A percentile compares a stretch with the other conserved stretches of the same genome.
These are phyloP conservation scores for Pugionium cornutum DNA, from an alignment of 345 rosid genomes.

Conservation along the genomic window DNA sequence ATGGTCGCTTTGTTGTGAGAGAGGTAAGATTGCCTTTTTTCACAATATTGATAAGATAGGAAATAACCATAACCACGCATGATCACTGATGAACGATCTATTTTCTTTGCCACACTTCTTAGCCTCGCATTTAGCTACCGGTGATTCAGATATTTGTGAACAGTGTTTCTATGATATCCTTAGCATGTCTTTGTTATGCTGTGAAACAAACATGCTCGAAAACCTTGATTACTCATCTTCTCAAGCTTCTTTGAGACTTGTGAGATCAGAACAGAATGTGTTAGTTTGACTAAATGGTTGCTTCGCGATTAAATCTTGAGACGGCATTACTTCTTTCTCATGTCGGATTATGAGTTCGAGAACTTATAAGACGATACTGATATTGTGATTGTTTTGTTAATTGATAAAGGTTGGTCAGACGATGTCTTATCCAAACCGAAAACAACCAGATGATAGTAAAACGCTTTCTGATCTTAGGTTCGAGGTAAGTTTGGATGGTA, in stretches of 20 bases:
- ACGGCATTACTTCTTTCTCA: constrained; percentile 3
- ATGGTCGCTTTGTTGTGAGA: constrained; percentile 70
- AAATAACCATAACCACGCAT: not conserved
- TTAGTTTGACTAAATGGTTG: constrained; percentile 14
- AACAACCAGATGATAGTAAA: constrained; percentile 70
- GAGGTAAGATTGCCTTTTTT: constrained; percentile 49
- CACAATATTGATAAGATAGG: constrained; percentile 3
- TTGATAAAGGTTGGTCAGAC: constrained; percentile 77
- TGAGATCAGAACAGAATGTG: not conserved
- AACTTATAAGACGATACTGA: constrained; percentile 21
- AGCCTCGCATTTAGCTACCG: not conserved
- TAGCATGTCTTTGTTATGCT: constrained; percentile 5
- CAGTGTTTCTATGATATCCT: not conserved
- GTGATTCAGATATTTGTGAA: not conserved
- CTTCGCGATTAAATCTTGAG: constrained; percentile 1
- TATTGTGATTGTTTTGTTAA: constrained; percentile 18
- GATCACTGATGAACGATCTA: not conserved
- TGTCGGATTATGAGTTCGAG: constrained; percentile 6
- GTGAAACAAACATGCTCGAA: not conserved
- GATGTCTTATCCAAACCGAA: constrained; percentile 62
- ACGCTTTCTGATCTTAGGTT: constrained; percentile 76
- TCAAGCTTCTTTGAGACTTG: not conserved
- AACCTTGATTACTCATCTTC: not conserved
- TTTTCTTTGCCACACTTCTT: not conserved
- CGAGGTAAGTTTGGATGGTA: constrained; percentile 50